Conservation (phyloP, 2,329 filamentous ascomycete genomes). For the Alternaria incomplexa region DNA sequence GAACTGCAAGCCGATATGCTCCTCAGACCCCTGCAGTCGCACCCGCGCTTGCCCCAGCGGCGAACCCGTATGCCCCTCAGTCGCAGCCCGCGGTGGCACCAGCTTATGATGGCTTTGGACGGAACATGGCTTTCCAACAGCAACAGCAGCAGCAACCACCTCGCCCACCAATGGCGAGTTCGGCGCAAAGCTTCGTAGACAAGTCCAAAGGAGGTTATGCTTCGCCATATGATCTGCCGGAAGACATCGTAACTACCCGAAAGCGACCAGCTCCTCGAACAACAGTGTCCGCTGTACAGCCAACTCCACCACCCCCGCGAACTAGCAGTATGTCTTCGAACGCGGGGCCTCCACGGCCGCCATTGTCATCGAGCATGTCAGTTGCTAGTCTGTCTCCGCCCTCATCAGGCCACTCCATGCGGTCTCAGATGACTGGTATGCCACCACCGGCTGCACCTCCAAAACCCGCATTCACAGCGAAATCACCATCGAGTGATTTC, state of each 20-base stretch:
- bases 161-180: conserved; percentile 58
- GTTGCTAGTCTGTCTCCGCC: conserved; percentile 49
- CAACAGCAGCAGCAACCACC: conserved; percentile 46
- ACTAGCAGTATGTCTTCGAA: conserved; percentile 63
- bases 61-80: conserved; percentile 59
- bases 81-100: conserved; percentile 50
- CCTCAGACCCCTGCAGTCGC: conserved; percentile 37
- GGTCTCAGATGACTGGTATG: conserved; percentile 38
- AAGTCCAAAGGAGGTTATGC: conserved; percentile 91
- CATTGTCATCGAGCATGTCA: conserved; percentile 41
- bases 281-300: conserved; percentile 42
- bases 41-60: conserved; percentile 20
- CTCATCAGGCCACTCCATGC: conserved; percentile 47
- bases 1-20: conserved; percentile 44
- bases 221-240: conserved; percentile 93
- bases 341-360: conserved; percentile 24
- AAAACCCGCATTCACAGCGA: conserved; percentile 37
- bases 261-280: conserved; percentile 56
- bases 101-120: conserved; percentile 41
- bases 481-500: conserved; percentile 49
- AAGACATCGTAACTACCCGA: conserved; percentile 78
- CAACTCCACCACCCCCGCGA: conserved; percentile 62
- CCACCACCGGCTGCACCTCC: conserved; percentile 27
- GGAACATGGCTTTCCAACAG: conserved; percentile 31
- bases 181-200: conserved; percentile 80